Evolutionary conservation across 1,284 basidiomycete genomes (phyloP).

Genomic region (Dichomitus squalens): DNA sequence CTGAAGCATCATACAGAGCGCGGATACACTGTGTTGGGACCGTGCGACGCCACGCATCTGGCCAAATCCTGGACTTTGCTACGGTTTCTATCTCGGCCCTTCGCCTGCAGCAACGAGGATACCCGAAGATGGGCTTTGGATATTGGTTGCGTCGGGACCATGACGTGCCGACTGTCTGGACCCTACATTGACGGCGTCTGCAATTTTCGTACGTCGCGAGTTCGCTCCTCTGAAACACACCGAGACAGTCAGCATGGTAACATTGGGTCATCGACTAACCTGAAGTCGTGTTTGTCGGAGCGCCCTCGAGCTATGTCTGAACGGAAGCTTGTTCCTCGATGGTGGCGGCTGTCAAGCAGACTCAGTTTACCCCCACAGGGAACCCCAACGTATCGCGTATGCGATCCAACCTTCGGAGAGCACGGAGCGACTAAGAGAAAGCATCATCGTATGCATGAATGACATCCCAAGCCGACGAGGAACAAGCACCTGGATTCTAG

Average conservation of each 20-base stretch:
- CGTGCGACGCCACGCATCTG: background rate
- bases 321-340: background rate
- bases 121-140: background rate
- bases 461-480: background rate
- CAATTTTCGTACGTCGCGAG: background rate
- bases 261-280: background rate
- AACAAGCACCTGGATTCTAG: background rate
- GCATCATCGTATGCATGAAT: background rate
- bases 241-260: background rate
- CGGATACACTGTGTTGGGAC: too few relatives aligned
- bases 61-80: background rate
- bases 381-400: background rate
- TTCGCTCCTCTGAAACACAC: background rate
- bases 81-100: background rate
- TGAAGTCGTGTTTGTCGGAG: background rate
- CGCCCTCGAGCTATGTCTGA: background rate
- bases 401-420: background rate
- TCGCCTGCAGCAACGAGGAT: background rate
- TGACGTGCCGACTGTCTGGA: background rate
- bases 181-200: constrained; percentile 1
- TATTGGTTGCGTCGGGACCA: background rate
- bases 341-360: background rate
- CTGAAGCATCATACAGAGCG: background rate
- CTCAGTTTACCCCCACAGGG: background rate
- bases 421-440: background rate